Base-by-base conservation (phyloP, 345 rosid genomes). In the Aurinia saxatilis region DNA sequence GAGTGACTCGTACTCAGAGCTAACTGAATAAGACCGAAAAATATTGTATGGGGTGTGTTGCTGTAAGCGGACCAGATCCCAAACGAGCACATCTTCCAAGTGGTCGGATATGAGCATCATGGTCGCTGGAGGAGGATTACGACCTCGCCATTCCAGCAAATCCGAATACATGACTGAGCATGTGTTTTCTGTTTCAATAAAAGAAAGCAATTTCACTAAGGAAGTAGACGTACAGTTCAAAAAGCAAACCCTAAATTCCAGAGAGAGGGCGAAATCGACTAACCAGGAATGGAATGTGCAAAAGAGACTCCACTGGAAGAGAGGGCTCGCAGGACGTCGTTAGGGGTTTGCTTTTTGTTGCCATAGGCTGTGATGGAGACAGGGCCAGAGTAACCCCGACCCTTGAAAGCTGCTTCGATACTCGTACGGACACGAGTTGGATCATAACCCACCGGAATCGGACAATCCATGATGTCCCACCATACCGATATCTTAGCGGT, bases 301-400 rank as follows among this genome's bases (percentile, higher is more conserved):
- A 63, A 4, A 63, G 1, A 18, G 49, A 63, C 19, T 63, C 58
- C 58, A 5, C 58, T 16, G 67, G 58, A 63, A 27, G 67, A 29
- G 19, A 63, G 39, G 39, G 5, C 30, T 63, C 11, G 58, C n/a
- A 50, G 50, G 39, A 38, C 0, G 2, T 50, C 11, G 0, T 10
- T 1, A 63, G 58, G 40, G 40, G 40, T 39, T 12, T 12, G 13
- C 6, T 1, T 12, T 5, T 12, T 57, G 49, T 50, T 31, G 30
- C 10, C 67, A 50, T 27, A 27, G 8, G 58, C 29, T n/a, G n/a
- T n/a, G n/a, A n/a, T n/a, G n/a, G n/a, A n/a, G n/a, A n/a, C n/a
- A n/a, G n/a, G n/a, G n/a, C 58, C 40, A 17, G 19, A 7, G 49
- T 63, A 63, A 6, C 57, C 57, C 16, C n/a, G 37, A 0, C 39